Evolutionary conservation across 176 grass and related monocot species (phyloP).

Genomic region (Zoysia japonica): DNA sequence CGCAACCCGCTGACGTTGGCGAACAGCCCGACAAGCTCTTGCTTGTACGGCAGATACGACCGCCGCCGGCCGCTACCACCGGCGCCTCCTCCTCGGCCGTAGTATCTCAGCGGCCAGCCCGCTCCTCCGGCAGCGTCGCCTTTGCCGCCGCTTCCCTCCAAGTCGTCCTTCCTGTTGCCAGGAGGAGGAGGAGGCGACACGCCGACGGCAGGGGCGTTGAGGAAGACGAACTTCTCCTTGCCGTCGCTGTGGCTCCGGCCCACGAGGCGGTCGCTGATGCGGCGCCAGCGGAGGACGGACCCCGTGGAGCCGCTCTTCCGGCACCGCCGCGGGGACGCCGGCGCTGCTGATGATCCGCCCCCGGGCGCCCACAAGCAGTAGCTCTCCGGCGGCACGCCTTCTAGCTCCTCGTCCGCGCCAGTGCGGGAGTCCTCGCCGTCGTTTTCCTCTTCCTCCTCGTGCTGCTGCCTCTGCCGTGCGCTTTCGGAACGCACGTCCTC

Average conservation of each 20-base stretch:
- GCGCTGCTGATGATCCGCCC: slow-evolving; percentile 28
- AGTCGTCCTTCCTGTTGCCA: slow-evolving; percentile 4
- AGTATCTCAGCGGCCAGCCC: slow-evolving; percentile 45
- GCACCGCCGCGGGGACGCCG: slow-evolving; percentile 55
- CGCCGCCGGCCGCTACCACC: slow-evolving; percentile 36
- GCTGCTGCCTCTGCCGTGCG: too few species aligned
- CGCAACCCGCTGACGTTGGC: slow-evolving; percentile 76
- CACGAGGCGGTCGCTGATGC: slow-evolving; percentile 78
- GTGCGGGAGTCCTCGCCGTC: neutral
- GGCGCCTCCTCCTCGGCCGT: slow-evolving; percentile 28
- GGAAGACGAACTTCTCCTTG: slow-evolving; percentile 96
- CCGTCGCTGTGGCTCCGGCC: slow-evolving; percentile 94
- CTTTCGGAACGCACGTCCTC: too few species aligned
- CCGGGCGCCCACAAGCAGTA: slow-evolving; percentile 85
- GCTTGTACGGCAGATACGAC: slow-evolving; percentile 87
- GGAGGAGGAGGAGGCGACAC: neutral
- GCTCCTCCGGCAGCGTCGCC: slow-evolving; percentile 1
- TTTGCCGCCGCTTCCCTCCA: neutral
- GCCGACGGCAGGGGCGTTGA: slow-evolving; percentile 25
- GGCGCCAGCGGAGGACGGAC: slow-evolving; percentile 75
- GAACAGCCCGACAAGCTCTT: slow-evolving; percentile 75
- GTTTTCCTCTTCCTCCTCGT: too few species aligned
- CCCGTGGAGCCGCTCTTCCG: slow-evolving; percentile 88
- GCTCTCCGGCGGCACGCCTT: slow-evolving; percentile 63
- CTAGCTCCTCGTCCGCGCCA: slow-evolving; percentile 49